These are phyloP conservation scores for Arthroderma uncinatum DNA, from an alignment of 2,329 filamentous ascomycete genomes.

Conservation along the genomic window DNA sequence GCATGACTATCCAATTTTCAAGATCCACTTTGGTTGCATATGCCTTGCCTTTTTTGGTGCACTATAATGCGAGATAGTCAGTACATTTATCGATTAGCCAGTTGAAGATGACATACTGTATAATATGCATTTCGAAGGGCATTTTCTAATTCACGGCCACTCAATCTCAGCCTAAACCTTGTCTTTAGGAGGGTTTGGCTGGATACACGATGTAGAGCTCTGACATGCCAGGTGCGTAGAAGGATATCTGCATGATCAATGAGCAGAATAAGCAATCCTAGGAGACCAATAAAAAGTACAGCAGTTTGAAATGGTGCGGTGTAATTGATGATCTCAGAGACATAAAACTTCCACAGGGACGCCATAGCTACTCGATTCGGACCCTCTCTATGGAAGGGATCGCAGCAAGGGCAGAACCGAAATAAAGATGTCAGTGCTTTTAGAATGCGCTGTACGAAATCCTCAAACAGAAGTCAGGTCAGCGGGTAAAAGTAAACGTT, in stretches of 20 bases:
- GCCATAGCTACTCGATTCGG: background rate
- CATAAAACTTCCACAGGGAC: background rate
- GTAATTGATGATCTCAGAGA: background rate
- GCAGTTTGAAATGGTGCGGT: background rate
- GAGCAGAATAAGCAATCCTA: background rate
- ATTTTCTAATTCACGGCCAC: background rate
- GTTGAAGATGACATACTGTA: background rate
- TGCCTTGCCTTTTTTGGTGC: background rate
- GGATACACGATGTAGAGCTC: background rate
- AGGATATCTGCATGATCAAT: background rate
- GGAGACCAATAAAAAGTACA: background rate
- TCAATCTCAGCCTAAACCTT: background rate
- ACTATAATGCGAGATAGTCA: background rate
- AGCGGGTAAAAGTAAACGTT: no score
- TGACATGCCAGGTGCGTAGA: background rate
- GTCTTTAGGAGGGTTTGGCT: background rate
- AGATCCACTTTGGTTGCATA: background rate
- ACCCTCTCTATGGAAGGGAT: no score
- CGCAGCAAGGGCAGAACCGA: no score
- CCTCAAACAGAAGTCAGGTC: no score
- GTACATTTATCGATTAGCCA: background rate
- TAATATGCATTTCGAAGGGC: background rate
- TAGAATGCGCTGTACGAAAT: no score
- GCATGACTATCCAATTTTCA: background rate
- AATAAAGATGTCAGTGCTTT: no score